Base-by-base conservation (phyloP, 495 filamentous ascomycete species). In the Pyrenula aspistea region DNA sequence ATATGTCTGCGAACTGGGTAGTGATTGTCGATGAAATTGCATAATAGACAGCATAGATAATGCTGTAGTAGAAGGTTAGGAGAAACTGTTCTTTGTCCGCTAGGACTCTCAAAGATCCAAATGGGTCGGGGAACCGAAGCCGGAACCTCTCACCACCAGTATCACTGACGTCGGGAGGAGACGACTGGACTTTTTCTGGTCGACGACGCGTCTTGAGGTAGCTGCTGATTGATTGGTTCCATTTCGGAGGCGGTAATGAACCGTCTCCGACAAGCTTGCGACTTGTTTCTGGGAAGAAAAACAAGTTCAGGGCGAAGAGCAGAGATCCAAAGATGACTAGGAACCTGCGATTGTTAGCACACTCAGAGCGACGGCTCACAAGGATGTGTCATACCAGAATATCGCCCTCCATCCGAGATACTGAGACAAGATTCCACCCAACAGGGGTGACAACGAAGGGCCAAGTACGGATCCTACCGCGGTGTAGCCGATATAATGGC, bases 321-420 rank as follows among this genome's bases (percentile, higher is more conserved):
- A 69, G 67, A 0, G 71, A 78, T 12, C 73, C 70, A 24, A 83
- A 62, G 48, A 89, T 87, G 53, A 76, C 72, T 24, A 87, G 71
- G 59, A 89, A 88, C n/a, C n/a, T n/a, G n/a, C n/a, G n/a, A n/a
- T n/a, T n/a, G n/a, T n/a, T n/a, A n/a, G n/a, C n/a, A n/a, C n/a
- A n/a, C n/a, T n/a, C n/a, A n/a, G n/a, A n/a, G n/a, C n/a, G n/a
- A n/a, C n/a, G n/a, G n/a, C n/a, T n/a, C n/a, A n/a, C n/a, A n/a
- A n/a, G n/a, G n/a, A n/a, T n/a, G n/a, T n/a, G n/a, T n/a, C n/a
- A n/a, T n/a, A n/a, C 84, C 84, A 89, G 64, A 90, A 92, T 47
- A 87, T 85, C 52, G 78, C 72, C 23, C 81, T 63, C 86, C 86
- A 91, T 0, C 83, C 84, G 0, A 88, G 70, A 52, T 78, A 85